These are phyloP conservation scores for Sanghuangporus sanghuang DNA, from an alignment of 1,284 basidiomycete species.

Conservation along the genomic window DNA sequence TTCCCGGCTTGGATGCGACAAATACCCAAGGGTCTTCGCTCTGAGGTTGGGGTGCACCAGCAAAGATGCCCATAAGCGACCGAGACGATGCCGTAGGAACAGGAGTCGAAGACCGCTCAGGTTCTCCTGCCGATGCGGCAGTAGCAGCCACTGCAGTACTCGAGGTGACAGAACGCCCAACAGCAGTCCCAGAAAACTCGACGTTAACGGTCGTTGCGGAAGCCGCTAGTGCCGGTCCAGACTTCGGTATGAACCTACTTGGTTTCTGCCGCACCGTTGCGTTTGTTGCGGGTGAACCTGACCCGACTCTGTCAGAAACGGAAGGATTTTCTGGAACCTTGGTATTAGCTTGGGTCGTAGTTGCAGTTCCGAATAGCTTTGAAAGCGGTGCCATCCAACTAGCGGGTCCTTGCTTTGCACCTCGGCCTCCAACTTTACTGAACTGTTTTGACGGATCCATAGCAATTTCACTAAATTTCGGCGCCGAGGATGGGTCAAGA, in stretches of 20 bases:
- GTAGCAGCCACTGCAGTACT: constrained; percentile 34
- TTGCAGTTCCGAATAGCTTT: constrained; percentile 52
- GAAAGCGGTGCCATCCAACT: constrained; percentile 83
- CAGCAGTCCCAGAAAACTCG: constrained; percentile 79
- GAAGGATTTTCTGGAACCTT: not conserved
- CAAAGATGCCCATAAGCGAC: constrained; percentile 74
- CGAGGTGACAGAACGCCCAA: constrained; percentile 65
- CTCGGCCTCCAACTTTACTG: constrained; percentile 31
- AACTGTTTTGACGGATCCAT: constrained; percentile 51
- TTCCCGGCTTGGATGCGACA: constrained; percentile 37
- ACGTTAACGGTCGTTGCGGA: constrained; percentile 89
- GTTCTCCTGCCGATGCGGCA: not conserved
- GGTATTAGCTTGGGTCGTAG: constrained; percentile 19
- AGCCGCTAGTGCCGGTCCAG: constrained; percentile 76
- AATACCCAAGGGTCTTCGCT: constrained; percentile 62
- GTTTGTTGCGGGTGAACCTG: constrained; percentile 24
- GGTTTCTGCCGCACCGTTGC: constrained; percentile 21
- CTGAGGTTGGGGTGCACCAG: constrained; percentile 60
- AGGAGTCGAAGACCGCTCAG: constrained; percentile 10
- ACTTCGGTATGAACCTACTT: constrained; percentile 59
- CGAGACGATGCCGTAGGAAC: constrained; percentile 23
- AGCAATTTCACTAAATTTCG: constrained; percentile 64
- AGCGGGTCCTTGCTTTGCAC: constrained; percentile 24
- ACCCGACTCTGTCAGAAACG: not conserved
- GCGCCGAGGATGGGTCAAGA: constrained; percentile 77